phyloP scores from a whole-genome alignment of 768 basidiomycete species.

The Kwoniella shandongensis region DNA sequence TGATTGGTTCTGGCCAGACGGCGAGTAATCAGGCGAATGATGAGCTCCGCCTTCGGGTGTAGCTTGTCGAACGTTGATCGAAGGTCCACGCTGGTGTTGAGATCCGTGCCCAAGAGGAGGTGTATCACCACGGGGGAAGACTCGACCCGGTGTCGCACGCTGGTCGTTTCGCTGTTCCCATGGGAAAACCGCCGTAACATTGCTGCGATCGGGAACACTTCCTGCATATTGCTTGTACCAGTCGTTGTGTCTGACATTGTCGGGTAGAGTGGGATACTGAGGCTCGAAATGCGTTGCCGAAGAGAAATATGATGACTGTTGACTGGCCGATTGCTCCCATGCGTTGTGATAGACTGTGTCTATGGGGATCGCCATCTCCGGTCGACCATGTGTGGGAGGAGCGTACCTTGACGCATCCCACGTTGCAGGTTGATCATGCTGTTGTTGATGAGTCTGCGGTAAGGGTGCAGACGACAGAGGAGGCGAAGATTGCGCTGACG shows the following conservation, averaged over 20 bases:
- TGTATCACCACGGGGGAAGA: constrained; percentile 55
- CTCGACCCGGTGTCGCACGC: constrained; percentile 36
- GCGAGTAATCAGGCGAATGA: constrained; percentile 7
- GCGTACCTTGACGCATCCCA: constrained; percentile 82
- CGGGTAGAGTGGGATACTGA: constrained; percentile 64
- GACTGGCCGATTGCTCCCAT: constrained; percentile 68
- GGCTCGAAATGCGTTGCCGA: constrained; percentile 24
- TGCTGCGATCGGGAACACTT: constrained; percentile 65
- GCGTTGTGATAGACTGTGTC: constrained; percentile 78
- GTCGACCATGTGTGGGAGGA: constrained; percentile 66
- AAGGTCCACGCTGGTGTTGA: constrained; percentile 11
- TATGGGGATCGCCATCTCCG: constrained; percentile 62
- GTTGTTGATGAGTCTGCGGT: constrained; percentile 44
- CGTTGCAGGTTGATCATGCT: constrained; percentile 59
- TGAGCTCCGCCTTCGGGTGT: constrained; percentile 13
- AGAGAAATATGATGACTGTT: constrained; percentile 28
- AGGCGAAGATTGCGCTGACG: constrained; percentile 58
- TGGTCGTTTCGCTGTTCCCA: constrained; percentile 70
- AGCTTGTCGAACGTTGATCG: constrained; percentile 18
- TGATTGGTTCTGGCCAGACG: constrained; percentile 59
- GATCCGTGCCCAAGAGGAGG: constrained; percentile 36
- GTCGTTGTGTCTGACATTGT: constrained; percentile 68
- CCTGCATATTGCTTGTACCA: constrained; percentile 58
- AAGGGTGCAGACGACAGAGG: constrained; percentile 29
- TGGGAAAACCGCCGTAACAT: constrained; percentile 82